These are phyloP conservation scores for Talaromyces nanjingensis DNA, from an alignment of 495 filamentous ascomycete genomes.

Conservation along the genomic window DNA sequence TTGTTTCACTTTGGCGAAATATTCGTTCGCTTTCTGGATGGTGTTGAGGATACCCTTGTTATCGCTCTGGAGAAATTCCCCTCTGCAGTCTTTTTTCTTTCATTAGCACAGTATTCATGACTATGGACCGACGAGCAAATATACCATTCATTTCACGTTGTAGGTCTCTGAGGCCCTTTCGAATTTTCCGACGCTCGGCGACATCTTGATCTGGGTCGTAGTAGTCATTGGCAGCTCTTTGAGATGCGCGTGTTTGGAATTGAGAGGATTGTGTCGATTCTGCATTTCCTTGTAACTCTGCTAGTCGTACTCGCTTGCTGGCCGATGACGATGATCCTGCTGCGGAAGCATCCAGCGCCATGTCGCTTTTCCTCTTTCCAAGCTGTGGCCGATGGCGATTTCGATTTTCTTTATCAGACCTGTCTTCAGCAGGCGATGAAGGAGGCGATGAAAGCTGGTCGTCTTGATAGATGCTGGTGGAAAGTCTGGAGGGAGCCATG, in stretches of 20 bases:
- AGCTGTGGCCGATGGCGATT: constrained; percentile 5
- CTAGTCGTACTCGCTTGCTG: constrained; percentile 38
- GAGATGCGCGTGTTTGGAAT: constrained; percentile 21
- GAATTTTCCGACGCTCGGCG: constrained; percentile 64
- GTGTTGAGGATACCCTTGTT: constrained; percentile 56
- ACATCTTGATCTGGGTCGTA: constrained; percentile 89
- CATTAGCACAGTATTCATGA: not conserved
- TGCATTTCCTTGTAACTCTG: constrained; percentile 18
- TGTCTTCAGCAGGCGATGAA: constrained; percentile 17
- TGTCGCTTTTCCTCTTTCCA: constrained; percentile 19
- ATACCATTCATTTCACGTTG: constrained; percentile 57
- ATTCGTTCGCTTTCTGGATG: constrained; percentile 54
- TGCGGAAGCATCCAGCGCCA: constrained; percentile 20
- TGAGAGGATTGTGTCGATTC: constrained; percentile 21
- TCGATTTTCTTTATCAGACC: constrained; percentile 57
- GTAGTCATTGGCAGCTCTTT: constrained; percentile 33
- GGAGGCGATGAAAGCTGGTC: constrained; percentile 5
- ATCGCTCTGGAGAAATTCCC: constrained; percentile 55
- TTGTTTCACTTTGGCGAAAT: constrained; percentile 70
- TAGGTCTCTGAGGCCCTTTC: constrained; percentile 61
- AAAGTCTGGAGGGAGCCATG: not conserved
- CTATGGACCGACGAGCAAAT: constrained; percentile 9
- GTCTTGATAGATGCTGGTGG: not conserved
- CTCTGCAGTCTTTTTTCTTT: constrained; percentile 48
- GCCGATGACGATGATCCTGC: constrained; percentile 5